Base-by-base conservation (phyloP, 1,139 yeast species). In the Geotrichum aggregatum region DNA sequence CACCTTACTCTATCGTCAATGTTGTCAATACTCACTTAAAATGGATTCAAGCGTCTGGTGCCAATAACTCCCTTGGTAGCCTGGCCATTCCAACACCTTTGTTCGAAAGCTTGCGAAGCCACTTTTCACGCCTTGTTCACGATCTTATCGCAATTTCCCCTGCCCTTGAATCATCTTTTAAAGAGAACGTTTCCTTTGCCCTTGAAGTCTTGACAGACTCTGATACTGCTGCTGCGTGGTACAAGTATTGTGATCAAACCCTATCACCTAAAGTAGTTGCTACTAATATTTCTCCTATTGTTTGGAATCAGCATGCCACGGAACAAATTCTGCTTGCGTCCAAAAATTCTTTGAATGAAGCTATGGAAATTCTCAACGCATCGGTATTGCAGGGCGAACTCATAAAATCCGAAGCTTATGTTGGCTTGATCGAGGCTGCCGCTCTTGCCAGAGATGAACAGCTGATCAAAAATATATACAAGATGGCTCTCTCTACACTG, bases 31-130 rank as follows among this genome's bases (percentile, higher is more conserved):
- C 59, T 21, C 66, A 63, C 44, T 49, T 55, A 16, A 47, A 55
- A 21, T 64, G 65, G 66, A 56, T 63, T 33, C 54, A 57, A 18
- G 56, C 61, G 6, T 56, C 61, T 13, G 49, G 58, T 14, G 52
- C 53, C 10, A 46, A 52, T 19, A 56, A 56, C 47, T 56, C 61
- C 2, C 56, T 62, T 1, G 64, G 63, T 11, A 56, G 56, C 7
- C 49, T 62, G 18, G 55, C 65, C 16, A 59, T 63, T 33, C 61
- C 63, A 8, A 50, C 61, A 19, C 57, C 58, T 3, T 42, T 57
- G 8, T 43, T 60, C 3, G 54, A 52, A 18, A 47, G 54, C 33
- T 51, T 60, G 7, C 47, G 52, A 19, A 53, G 42, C 7, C 54
- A 59, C 47, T 63, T 57, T 42, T 30, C 38, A 10, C 19, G 50